Base-by-base conservation (phyloP, 371 early-diverging fungal species). In the Rhizopus sp. region DNA sequence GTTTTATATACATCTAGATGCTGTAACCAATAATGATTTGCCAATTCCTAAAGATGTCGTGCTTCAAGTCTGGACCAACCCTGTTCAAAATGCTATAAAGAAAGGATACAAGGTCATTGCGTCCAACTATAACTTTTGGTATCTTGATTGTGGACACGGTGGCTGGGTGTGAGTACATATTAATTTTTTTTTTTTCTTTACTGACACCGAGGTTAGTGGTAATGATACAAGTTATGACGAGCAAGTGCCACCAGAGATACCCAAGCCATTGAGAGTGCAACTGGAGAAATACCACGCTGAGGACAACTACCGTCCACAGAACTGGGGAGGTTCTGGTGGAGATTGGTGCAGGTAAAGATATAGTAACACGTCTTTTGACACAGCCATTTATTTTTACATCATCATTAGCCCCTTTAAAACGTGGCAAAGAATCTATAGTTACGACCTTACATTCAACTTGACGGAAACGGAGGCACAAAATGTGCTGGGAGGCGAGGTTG, bases 351-450 rank as follows among this genome's bases (percentile, higher is more conserved):
- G 69, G 75, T 71, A 70, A 57, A n/a, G 16, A 32, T 13, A n/a
- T 15, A 42, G 41, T n/a, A 47, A 4, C 35, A 8, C 4, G 37
- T 7, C 23, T 16, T 8, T 32, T 17, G 33, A 35, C 1, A 29
- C 29, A 31, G 38, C 5, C 31, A 23, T 41, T 29, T 59, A 31
- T 50, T 33, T 17, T 41, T 10, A 13, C 31, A 50, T 4, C 17
- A 16, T 39, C 23, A 23, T 5, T 48, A 87, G 82, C 47, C 91
- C 91, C 15, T 90, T 79, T 80, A 92, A 92, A 74, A 76, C 81
- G 23, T 91, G 91, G 91, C 89, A 89, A 77, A 82, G 85, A 40
- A 80, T 91, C 5, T 92, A 92, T 60, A 69, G 71, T 54, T 92
- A 87, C 57, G 89, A 91, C 57, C 78, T 87, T 31, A 76, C 81